Percentiles rank a stretch among this genome's conserved stretches.
Conservation (phyloP, 2,329 filamentous ascomycete genomes). For the Nemania serpens region DNA sequence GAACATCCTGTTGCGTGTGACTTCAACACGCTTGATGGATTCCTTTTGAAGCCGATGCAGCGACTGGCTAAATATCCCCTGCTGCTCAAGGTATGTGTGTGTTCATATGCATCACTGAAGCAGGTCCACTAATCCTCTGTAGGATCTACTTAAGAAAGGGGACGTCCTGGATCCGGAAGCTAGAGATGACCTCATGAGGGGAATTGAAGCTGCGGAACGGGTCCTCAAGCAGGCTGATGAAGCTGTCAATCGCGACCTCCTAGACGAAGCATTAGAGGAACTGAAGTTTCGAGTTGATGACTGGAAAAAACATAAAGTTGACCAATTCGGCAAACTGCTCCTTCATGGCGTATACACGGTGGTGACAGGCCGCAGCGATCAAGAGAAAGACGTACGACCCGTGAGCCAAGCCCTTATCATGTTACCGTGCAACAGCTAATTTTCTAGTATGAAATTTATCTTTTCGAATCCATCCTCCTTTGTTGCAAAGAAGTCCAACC, state of each 20-base stretch:
- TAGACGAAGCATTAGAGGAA: slow-evolving; percentile 82
- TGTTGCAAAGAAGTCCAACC: slow-evolving; percentile 95
- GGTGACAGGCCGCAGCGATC: slow-evolving; percentile 84
- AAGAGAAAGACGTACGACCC: slow-evolving; percentile 77
- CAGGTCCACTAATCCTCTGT: slow-evolving; percentile 37
- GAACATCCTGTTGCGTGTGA: slow-evolving; percentile 82
- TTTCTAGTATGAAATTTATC: slow-evolving; percentile 88
- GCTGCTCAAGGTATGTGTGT: slow-evolving; percentile 71
- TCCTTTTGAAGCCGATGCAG: slow-evolving; percentile 96
- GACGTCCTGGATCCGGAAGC: slow-evolving; percentile 66
- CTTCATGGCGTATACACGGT: slow-evolving; percentile 91
- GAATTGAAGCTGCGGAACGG: slow-evolving; percentile 80
- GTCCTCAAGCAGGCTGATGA: slow-evolving; percentile 87
- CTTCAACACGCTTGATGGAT: slow-evolving; percentile 86
- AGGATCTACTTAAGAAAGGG: slow-evolving; percentile 83
- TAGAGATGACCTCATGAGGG: slow-evolving; percentile 72
- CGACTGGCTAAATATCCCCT: slow-evolving; percentile 93
- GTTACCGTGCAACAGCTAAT: slow-evolving; percentile 25
- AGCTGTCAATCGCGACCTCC: slow-evolving; percentile 84
- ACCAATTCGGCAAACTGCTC: slow-evolving; percentile 88
- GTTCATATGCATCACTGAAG: neutral
- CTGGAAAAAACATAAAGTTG: slow-evolving; percentile 92
- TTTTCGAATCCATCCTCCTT: slow-evolving; percentile 92
- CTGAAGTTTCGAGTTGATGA: slow-evolving; percentile 85
- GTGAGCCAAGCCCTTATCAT: slow-evolving; percentile 41